These are phyloP conservation scores for Flaveria sonorensis DNA, from an alignment of 129 eudicot species.

Conservation along the genomic window DNA sequence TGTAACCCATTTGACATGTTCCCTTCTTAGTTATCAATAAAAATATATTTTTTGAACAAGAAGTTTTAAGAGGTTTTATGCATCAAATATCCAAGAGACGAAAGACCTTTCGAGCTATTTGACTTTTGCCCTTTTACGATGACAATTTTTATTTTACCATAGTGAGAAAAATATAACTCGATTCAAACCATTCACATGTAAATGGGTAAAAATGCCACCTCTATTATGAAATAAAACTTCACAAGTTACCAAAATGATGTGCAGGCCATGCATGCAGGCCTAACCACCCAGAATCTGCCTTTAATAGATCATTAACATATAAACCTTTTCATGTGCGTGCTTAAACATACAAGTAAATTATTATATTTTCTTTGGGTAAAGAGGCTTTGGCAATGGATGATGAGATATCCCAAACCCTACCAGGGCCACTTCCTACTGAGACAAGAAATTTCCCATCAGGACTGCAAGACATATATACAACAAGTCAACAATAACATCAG, in stretches of 20 bases:
- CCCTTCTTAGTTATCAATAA: too few relatives aligned
- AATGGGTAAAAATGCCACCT: background rate
- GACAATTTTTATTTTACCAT: too few relatives aligned
- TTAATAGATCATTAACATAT: background rate
- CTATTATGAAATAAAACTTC: too few relatives aligned
- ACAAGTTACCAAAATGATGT: too few relatives aligned
- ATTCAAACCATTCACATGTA: background rate
- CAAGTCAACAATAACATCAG: background rate
- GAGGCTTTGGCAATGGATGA: constrained; percentile 58
- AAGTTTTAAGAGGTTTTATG: too few relatives aligned
- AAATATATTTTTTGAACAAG: too few relatives aligned
- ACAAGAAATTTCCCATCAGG: constrained; percentile 60
- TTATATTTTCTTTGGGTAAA: constrained; percentile 69
- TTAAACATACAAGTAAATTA: background rate
- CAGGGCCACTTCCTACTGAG: constrained; percentile 55
- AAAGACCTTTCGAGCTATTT: too few relatives aligned
- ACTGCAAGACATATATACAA: constrained; percentile 45
- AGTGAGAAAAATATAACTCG: background rate
- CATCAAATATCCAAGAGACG: too few relatives aligned
- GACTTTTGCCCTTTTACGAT: too few relatives aligned
- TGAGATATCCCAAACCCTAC: constrained; percentile 78
- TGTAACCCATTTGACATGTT: too few relatives aligned
- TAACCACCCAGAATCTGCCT: background rate
- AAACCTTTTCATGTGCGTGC: background rate
- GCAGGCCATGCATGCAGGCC: too few relatives aligned